phyloP scores from a whole-genome alignment of 768 basidiomycete species.

The Trametes villosa region DNA sequence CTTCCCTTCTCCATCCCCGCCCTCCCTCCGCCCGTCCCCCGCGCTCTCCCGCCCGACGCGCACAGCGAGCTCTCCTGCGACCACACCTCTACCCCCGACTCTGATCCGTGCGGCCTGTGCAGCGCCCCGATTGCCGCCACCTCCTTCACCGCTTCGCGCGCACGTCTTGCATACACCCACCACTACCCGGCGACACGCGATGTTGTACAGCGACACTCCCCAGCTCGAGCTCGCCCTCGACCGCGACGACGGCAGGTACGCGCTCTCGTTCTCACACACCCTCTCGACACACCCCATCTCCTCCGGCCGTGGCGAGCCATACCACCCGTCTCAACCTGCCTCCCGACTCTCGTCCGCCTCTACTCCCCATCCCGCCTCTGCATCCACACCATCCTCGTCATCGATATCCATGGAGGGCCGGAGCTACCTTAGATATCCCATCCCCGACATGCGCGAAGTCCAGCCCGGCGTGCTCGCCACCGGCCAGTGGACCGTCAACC shows the following conservation, averaged over 20 bases:
- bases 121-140: slow-evolving; percentile 13
- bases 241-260: slow-evolving; percentile 20
- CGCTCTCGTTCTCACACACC: slow-evolving; percentile 30
- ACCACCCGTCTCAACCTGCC: slow-evolving; percentile 26
- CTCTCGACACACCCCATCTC: slow-evolving; percentile 42
- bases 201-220: slow-evolving; percentile 2
- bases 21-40: slow-evolving; percentile 8
- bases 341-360: slow-evolving; percentile 28
- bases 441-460: slow-evolving; percentile 31
- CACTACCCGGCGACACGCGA: not conserved
- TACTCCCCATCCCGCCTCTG: slow-evolving; percentile 32
- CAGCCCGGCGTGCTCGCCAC: slow-evolving; percentile 42
- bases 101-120: slow-evolving; percentile 9
- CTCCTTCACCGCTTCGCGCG: not conserved
- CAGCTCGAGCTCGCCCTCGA: slow-evolving; percentile 9
- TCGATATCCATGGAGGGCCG: slow-evolving; percentile 11
- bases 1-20: slow-evolving; percentile 6
- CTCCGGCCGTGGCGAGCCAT: slow-evolving; percentile 38
- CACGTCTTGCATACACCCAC: not conserved
- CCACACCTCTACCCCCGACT: slow-evolving; percentile 9
- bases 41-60: slow-evolving; percentile 1
- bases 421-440: slow-evolving; percentile 26
- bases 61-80: slow-evolving; percentile 8
- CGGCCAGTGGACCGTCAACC: slow-evolving; percentile 49
- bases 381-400: slow-evolving; percentile 24